Evolutionary conservation across 768 basidiomycete genomes (phyloP).

Genomic region (Candolleomyces eurysporus): DNA sequence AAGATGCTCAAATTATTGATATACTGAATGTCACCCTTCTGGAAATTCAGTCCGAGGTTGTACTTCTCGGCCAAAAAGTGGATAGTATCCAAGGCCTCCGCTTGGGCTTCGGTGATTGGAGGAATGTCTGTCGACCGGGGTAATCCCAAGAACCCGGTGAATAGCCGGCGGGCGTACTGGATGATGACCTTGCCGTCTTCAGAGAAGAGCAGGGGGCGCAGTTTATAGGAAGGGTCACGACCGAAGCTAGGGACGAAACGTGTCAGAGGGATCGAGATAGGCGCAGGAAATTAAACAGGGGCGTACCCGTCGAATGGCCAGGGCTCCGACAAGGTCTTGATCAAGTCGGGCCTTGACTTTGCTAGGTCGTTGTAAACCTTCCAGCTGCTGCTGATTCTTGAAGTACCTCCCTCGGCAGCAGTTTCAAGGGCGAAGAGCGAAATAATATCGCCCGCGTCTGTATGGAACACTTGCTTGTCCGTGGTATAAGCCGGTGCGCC

Average conservation of each 20-base stretch:
- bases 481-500: constrained; percentile 48
- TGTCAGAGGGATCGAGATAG: not conserved
- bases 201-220: constrained; percentile 40
- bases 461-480: constrained; percentile 52
- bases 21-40: constrained; percentile 43
- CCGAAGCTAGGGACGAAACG: constrained; percentile 30
- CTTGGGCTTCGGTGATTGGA: constrained; percentile 48
- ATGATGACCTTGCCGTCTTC: constrained; percentile 39
- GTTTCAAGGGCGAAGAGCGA: constrained; percentile 41
- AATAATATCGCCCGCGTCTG: constrained; percentile 42
- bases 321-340: constrained; percentile 38
- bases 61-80: constrained; percentile 45
- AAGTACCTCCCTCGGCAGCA: constrained; percentile 44
- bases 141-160: constrained; percentile 40
- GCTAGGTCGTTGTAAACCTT: constrained; percentile 49
- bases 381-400: constrained; percentile 44
- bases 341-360: constrained; percentile 43
- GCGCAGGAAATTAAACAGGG: not conserved
- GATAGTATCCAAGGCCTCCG: constrained; percentile 45
- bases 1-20: constrained; percentile 47
- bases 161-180: constrained; percentile 44
- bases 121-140: constrained; percentile 36
- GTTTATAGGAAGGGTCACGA: constrained; percentile 30
- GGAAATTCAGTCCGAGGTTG: constrained; percentile 43
- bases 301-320: constrained; percentile 42